Base-by-base conservation (phyloP, 352 stramenopile species). In the Globisporangium camurandrum region DNA sequence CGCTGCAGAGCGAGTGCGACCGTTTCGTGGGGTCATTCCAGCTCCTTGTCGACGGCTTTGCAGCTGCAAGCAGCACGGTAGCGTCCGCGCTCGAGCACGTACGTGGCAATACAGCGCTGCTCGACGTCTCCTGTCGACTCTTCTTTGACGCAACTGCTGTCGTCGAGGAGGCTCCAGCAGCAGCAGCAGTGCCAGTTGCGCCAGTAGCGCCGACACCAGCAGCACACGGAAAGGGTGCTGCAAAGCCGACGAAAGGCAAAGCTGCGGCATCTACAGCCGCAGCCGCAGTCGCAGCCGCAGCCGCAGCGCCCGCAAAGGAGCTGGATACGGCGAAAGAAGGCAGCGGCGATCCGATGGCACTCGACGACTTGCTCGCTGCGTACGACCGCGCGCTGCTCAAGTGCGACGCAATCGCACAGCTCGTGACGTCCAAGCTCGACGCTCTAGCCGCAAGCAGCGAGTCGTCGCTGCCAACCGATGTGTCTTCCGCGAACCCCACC, bases 1-100 rank as follows among this genome's bases (percentile, higher is more conserved):
- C 64, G 16, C 65, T 92, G 3, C 80, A 92, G 42, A 67, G 65
- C 22, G 76, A 90, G 57, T 85, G 74, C 46, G 77, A 90, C 57
- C 74, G 76, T 46, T 90, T 89, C 40, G 72, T 69, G 4, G 64
- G 68, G 1, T 77, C 76, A 1, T 28, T 86, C 14, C 67, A 82
- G 46, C 40, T 90, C 26, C 60, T 89, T 17, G 46, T 85, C 0
- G 67, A 86, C 45, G 67, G 61, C 10, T 71, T 85, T 23, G 54
- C 58, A 30, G 64, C 67, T 27, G 72, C 78, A 41, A 62, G 48
- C 2, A 54, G 54, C 23, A 43, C 57, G 2, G 42, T 84, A 4
- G 52, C 37, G 10, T 56, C 42, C 1, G 57, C 74, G 9, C 36
- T 68, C 19, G 71, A 86, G 20, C 47, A 63, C 27, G 46, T 76